Evolutionary conservation across 202 grass and related monocot species (phyloP).

Genomic region (Digitaria exilis): DNA sequence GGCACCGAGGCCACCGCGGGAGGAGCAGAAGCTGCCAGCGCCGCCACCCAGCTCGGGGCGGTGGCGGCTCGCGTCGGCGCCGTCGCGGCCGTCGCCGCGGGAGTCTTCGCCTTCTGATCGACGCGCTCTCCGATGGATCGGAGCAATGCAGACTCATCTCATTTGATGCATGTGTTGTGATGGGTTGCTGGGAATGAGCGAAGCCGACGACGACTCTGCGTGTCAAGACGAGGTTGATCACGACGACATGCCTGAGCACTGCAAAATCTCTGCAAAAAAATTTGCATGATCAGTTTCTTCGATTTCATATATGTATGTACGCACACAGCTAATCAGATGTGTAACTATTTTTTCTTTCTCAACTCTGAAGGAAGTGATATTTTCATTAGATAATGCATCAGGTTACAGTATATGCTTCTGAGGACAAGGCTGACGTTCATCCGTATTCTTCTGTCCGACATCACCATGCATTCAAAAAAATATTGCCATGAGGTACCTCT

Average conservation of each 20-base stretch:
- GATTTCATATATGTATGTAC: neutral
- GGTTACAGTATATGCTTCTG: neutral
- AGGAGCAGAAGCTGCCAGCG: neutral
- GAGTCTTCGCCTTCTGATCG: conserved; percentile 30
- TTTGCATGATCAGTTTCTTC: neutral
- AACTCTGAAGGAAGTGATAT: neutral
- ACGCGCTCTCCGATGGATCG: neutral
- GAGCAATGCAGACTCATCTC: neutral
- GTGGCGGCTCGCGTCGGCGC: neutral
- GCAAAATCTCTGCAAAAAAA: neutral
- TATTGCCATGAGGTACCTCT: neutral
- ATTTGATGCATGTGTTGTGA: neutral
- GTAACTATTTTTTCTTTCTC: neutral
- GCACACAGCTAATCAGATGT: neutral
- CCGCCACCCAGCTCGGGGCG: neutral
- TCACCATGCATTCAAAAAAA: neutral
- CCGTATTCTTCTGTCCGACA: too few relatives aligned
- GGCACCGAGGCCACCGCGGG: conserved; percentile 4
- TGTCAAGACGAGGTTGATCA: neutral
- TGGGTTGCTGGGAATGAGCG: neutral
- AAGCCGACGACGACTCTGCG: neutral
- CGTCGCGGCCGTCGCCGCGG: neutral
- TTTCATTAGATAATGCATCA: neutral
- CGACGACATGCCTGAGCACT: neutral
- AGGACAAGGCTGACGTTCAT: neutral